Conservation (phyloP, 495 filamentous ascomycete species). For the Penicillium bialowiezense region DNA sequence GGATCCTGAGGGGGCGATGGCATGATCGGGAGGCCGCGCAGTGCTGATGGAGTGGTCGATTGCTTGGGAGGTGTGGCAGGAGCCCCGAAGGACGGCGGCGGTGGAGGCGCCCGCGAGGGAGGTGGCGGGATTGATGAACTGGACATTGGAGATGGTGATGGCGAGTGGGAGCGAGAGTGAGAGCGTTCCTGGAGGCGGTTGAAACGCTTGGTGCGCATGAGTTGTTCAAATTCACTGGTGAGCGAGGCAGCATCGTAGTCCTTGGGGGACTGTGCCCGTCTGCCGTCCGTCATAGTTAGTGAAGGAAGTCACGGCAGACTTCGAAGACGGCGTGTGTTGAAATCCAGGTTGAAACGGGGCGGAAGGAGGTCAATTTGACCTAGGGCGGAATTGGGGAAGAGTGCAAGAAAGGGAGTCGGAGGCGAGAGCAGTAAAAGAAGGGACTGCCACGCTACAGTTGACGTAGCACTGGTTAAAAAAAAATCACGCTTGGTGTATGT, state of each 20-base stretch:
- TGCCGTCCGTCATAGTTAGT: constrained; percentile 42
- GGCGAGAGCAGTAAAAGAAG: constrained; percentile 12
- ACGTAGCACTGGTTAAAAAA: constrained; percentile 8
- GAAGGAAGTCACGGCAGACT: constrained; percentile 26
- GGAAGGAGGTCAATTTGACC: constrained; percentile 18
- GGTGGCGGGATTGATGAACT: constrained; percentile 37
- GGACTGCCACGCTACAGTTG: constrained; percentile 10
- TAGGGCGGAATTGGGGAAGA: constrained; percentile 2
- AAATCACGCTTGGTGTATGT: constrained; percentile 5
- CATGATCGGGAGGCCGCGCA: constrained; percentile 75
- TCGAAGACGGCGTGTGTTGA: constrained; percentile 3
- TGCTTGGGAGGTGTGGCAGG: constrained; percentile 44
- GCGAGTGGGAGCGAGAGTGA: constrained; percentile 52
- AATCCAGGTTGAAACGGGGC: constrained; percentile 20
- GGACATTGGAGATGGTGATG: constrained; percentile 37
- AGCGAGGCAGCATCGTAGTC: constrained; percentile 48
- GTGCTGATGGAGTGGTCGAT: constrained; percentile 46
- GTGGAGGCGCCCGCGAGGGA: constrained; percentile 41
- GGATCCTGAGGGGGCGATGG: constrained; percentile 75
- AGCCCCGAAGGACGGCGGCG: constrained; percentile 32
- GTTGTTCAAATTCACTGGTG: constrained; percentile 68
- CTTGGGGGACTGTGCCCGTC: constrained; percentile 28
- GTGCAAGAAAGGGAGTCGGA: constrained; percentile 7
- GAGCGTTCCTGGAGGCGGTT: constrained; percentile 66
- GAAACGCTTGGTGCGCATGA: constrained; percentile 74